Evolutionary conservation across 2,329 filamentous ascomycete genomes (phyloP).

Genomic region (Hypoxylon sp.): DNA sequence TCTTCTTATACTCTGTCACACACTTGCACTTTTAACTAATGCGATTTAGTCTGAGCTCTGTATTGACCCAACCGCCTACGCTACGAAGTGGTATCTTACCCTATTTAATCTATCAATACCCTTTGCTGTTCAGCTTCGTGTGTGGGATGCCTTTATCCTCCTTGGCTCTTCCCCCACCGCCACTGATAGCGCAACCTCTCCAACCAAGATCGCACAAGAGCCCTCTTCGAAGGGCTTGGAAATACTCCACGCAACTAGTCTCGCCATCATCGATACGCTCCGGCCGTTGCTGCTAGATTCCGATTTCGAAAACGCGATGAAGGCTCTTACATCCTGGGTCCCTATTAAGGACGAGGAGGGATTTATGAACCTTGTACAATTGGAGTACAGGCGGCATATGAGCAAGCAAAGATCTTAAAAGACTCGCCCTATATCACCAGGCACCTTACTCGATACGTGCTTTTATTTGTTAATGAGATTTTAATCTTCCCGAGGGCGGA

Average conservation of each 20-base stretch:
- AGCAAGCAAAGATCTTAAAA: conserved; percentile 53
- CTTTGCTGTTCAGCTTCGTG: conserved; percentile 89
- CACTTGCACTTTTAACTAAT: conserved; percentile 12
- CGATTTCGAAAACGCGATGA: conserved; percentile 98
- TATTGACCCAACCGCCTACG: conserved; percentile 91
- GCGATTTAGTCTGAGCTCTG: conserved; percentile 63
- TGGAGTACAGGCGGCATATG: conserved; percentile 79
- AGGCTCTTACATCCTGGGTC: conserved; percentile 91
- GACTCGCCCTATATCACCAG: no score
- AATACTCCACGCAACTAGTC: conserved; percentile 87
- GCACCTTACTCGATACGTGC: no score
- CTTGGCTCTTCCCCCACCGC: conserved; percentile 75
- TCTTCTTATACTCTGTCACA: conserved; percentile 34
- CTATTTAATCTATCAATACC: conserved; percentile 97
- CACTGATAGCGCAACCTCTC: conserved; percentile 17
- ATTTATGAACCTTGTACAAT: conserved; percentile 87
- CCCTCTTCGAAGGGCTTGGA: conserved; percentile 73
- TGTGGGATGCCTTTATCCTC: conserved; percentile 98
- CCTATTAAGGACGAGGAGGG: conserved; percentile 93
- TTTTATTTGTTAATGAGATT: no score
- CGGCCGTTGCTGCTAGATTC: conserved; percentile 87
- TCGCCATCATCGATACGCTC: conserved; percentile 89
- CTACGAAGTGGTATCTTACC: conserved; percentile 96
- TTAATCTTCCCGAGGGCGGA: conserved; percentile 1
- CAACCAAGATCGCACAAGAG: conserved; percentile 41